These are phyloP conservation scores for Vicia faba DNA, from an alignment of 306 rosid species.

Conservation along the genomic window DNA sequence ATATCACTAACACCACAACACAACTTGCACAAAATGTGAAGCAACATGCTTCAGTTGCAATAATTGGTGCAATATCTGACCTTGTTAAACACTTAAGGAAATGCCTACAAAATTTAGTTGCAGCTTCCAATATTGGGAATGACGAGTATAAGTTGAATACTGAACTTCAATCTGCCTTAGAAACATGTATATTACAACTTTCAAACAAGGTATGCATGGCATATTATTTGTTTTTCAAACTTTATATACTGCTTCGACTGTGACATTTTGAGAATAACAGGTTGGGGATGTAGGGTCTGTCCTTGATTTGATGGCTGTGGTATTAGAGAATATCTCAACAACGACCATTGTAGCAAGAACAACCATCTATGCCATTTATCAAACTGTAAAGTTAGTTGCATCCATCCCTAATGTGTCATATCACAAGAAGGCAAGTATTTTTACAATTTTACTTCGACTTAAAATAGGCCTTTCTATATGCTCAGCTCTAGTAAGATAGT, in stretches of 20 bases:
- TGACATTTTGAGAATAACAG: constrained; percentile 54
- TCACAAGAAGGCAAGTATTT: constrained; percentile 69
- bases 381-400: constrained; percentile 69
- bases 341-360: constrained; percentile 64
- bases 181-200: constrained; percentile 70
- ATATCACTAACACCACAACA: constrained; percentile 62
- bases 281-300: constrained; percentile 90
- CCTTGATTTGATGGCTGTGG: constrained; percentile 87
- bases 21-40: constrained; percentile 72
- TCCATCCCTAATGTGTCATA: constrained; percentile 81
- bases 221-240: constrained; percentile 30
- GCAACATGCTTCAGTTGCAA: constrained; percentile 64
- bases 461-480: constrained; percentile 30
- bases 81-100: constrained; percentile 79
- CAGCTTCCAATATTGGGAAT: constrained; percentile 50
- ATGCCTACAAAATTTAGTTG: constrained; percentile 68
- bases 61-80: constrained; percentile 74
- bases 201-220: constrained; percentile 63
- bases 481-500: constrained; percentile 31
- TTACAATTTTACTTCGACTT: constrained; percentile 21
- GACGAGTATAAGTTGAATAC: constrained; percentile 51
- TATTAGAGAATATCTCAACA: constrained; percentile 70
- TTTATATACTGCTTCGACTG: constrained; percentile 22
- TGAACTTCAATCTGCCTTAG: constrained; percentile 71
- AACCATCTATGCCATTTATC: constrained; percentile 76